Evolutionary conservation across 2,329 filamentous ascomycete genomes (phyloP).

Genomic region (Alternaria alternata): DNA sequence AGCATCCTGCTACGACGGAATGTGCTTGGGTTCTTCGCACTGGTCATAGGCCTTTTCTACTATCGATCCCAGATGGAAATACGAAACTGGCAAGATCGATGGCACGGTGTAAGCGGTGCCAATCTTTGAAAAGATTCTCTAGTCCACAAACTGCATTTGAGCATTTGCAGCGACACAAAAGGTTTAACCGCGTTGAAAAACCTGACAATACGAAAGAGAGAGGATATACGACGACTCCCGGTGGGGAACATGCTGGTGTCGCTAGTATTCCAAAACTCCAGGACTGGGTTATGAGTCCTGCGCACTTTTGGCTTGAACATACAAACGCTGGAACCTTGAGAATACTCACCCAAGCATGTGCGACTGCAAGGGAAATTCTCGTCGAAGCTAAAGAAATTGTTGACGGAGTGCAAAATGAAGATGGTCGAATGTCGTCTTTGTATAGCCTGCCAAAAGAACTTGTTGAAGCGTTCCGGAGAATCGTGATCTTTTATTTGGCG

Average conservation of each 20-base stretch:
- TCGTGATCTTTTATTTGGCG: conserved; percentile 38
- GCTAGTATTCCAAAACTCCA: conserved; percentile 11
- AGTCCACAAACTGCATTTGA: conserved; percentile 27
- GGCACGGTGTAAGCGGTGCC: conserved; percentile 30
- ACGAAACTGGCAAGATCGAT: conserved; percentile 22
- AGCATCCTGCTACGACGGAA: conserved; percentile 8
- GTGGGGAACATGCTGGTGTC: too few species aligned
- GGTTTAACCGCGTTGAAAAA: not conserved
- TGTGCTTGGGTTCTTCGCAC: conserved; percentile 33
- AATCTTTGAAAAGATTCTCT: conserved; percentile 10
- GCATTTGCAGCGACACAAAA: conserved; percentile 34
- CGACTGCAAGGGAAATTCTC: conserved; percentile 20
- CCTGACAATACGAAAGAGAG: not conserved
- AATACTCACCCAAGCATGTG: conserved; percentile 26
- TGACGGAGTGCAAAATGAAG: conserved; percentile 36
- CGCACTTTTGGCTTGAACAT: conserved; percentile 31
- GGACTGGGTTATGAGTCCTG: conserved; percentile 33
- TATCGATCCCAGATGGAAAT: conserved; percentile 20
- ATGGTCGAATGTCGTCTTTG: conserved; percentile 34
- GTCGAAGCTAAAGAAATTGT: conserved; percentile 30
- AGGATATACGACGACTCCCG: too few species aligned
- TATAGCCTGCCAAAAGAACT: conserved; percentile 38
- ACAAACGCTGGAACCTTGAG: conserved; percentile 22
- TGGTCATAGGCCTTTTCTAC: not conserved
- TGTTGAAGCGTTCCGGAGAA: conserved; percentile 29